These are phyloP conservation scores for Zygosaccharomyces sapae DNA, from an alignment of 1,139 yeast genomes.

Conservation along the genomic window DNA sequence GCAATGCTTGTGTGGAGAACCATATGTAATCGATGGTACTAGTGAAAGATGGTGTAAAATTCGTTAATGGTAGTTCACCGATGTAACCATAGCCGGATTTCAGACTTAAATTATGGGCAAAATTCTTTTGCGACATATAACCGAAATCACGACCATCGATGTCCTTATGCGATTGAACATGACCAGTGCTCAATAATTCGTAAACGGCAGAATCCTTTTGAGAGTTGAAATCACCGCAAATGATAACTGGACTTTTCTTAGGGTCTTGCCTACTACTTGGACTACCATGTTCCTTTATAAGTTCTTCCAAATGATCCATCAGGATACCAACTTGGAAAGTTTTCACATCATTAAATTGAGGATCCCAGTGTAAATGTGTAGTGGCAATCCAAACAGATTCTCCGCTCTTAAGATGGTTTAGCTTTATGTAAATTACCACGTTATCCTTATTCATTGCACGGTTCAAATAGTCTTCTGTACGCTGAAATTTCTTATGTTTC, in stretches of 20 bases:
- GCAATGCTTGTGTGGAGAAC: constrained; percentile 75
- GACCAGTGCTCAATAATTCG: constrained; percentile 78
- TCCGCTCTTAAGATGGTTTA: constrained; percentile 71
- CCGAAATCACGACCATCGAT: constrained; percentile 88
- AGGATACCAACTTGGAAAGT: constrained; percentile 91
- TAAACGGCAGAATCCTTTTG: constrained; percentile 85
- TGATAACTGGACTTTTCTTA: constrained; percentile 66
- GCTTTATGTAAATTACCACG: constrained; percentile 73
- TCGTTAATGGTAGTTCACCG: constrained; percentile 91
- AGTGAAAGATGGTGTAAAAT: constrained; percentile 87
- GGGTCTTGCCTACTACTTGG: constrained; percentile 47
- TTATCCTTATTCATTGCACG: constrained; percentile 96
- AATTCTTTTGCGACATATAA: constrained; percentile 82
- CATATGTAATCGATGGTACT: constrained; percentile 93
- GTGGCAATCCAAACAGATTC: constrained; percentile 72
- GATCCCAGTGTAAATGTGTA: constrained; percentile 98
- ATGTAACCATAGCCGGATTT: constrained; percentile 80
- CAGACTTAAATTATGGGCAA: constrained; percentile 72
- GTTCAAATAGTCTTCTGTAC: constrained; percentile 90
- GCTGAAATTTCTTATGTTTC: constrained; percentile 82
- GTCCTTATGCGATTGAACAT: constrained; percentile 69
- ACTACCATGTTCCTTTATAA: constrained; percentile 35
- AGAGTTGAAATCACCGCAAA: constrained; percentile 96
- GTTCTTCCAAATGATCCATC: constrained; percentile 78
- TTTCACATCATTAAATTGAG: constrained; percentile 92